These are phyloP conservation scores for Nigrospora oryzae DNA, from an alignment of 2,329 filamentous ascomycete genomes.

Conservation along the genomic window DNA sequence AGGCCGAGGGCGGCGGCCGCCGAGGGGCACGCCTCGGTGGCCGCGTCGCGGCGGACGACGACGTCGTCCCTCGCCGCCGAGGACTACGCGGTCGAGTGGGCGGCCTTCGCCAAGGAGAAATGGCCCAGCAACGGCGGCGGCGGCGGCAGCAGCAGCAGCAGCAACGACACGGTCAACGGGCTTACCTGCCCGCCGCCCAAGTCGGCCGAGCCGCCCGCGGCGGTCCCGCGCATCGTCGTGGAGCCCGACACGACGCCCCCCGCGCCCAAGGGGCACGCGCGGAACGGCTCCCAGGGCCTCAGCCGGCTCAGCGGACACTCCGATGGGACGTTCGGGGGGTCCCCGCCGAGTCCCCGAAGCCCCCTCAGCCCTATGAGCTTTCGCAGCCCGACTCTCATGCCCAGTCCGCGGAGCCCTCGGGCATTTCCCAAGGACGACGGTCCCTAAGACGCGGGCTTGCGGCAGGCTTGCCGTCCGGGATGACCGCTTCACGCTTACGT, in stretches of 20 bases:
- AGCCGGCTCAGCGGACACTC: slow-evolving; percentile 1
- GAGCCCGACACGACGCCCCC: not conserved
- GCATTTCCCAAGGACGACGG: too few relatives aligned
- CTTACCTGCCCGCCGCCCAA: not conserved
- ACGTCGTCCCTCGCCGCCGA: too few relatives aligned
- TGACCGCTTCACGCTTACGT: too few relatives aligned
- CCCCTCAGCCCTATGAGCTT: too few relatives aligned
- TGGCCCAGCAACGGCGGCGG: not conserved
- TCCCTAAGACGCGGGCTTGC: too few relatives aligned
- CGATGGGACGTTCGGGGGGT: slow-evolving; percentile 5
- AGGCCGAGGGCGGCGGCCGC: not conserved
- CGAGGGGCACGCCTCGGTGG: not conserved
- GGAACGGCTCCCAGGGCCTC: not conserved
- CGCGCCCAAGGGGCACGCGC: not conserved
- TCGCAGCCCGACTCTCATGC: too few relatives aligned
- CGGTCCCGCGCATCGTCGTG: not conserved
- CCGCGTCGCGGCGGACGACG: too few relatives aligned
- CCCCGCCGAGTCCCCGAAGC: not conserved
- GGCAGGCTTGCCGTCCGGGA: too few relatives aligned
- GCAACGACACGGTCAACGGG: not conserved
- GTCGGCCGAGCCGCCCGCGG: not conserved
- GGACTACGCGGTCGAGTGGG: too few relatives aligned
- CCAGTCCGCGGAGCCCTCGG: too few relatives aligned
- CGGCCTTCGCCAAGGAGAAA: too few relatives aligned
- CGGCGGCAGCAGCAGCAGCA: not conserved